Evolutionary conservation across 441 rosid genomes (phyloP), one percentile per base, ranked within the genome.

Genomic region (Metrosideros polymorpha): DNA sequence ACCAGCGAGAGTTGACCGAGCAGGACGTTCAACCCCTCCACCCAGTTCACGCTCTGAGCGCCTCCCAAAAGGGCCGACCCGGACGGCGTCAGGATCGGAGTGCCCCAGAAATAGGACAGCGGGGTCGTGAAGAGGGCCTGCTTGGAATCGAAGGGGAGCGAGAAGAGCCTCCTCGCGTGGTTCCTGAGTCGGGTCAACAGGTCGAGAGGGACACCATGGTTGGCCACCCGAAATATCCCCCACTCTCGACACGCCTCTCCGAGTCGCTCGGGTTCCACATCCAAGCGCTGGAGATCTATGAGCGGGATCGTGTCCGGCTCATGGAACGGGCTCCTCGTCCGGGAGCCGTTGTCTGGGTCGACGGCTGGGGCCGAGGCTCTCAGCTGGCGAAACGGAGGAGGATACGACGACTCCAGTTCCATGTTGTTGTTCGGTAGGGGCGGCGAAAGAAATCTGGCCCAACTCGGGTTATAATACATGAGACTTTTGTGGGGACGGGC

Each of bases 71-170:
- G 71, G 85, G 94, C 92, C 49, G 88, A 86, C 25, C 99, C 96
- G 1, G 94, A 88, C 7, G 90, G 90, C 45, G 91, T 92, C 4
- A 94, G 89, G 32, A 90, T 93, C 6, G 96, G 93, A 24, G 98
- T 94, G 43, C 98, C 99, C 95, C 95, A 94, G 49, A 94, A 94
- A 88, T 96, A 95, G 51, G 98, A 92, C 83, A 93, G 32, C 12
- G 96, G 92, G 51, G 54, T 63, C 4, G 82, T 87, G 84, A 94
- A 89, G 29, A 90, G 49, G 24, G 85, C 88, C 63, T 85, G 92
- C 90, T 94, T 95, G 66, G 90, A 82, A 39, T 94, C 94, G 83
- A 94, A 94, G 12, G 99, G 87, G 0, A 91, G 90, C 76, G 91
- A 51, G 77, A 95, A 92, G 22, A 94, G 45, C 43, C 89, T 83